Conservation (phyloP, 345 rosid species). For the Salix dunnii region DNA sequence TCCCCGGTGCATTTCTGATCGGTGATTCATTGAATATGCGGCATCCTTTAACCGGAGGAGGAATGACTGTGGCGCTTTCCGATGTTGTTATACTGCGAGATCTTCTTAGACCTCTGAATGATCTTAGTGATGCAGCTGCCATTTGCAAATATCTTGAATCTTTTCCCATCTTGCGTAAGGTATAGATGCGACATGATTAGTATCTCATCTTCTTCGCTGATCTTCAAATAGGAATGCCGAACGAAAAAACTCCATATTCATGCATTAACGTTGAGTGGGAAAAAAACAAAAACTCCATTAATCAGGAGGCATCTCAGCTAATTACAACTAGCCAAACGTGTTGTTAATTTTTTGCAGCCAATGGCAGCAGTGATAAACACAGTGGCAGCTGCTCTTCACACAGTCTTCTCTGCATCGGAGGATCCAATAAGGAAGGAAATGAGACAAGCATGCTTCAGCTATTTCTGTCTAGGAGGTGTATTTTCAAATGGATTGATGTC, state of each 20-base stretch:
- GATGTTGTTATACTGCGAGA: conserved; percentile 49
- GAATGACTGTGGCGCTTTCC: conserved; percentile 61
- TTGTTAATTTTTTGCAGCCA: conserved; percentile 26
- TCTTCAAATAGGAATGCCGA: too few relatives aligned
- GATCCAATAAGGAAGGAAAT: conserved; percentile 47
- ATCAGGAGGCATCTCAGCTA: too few relatives aligned
- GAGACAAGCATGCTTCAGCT: conserved; percentile 50
- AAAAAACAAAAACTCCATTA: too few relatives aligned
- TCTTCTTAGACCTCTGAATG: conserved; percentile 42
- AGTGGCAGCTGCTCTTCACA: conserved; percentile 45
- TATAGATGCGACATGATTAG: neutral
- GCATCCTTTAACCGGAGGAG: conserved; percentile 65
- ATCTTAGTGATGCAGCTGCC: conserved; percentile 39
- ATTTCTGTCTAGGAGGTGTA: conserved; percentile 45
- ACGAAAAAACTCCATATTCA: too few relatives aligned
- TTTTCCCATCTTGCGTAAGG: conserved; percentile 56
- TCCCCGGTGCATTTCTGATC: conserved; percentile 49
- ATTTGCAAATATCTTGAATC: conserved; percentile 50
- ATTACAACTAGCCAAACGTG: too few relatives aligned
- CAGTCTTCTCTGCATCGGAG: conserved; percentile 43
- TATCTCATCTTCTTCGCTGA: too few relatives aligned
- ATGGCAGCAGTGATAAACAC: conserved; percentile 47
- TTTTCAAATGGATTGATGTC: conserved; percentile 42
- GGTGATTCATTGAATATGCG: conserved; percentile 64
- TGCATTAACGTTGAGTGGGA: too few relatives aligned